phyloP scores from a whole-genome alignment of 768 basidiomycete species.

The Psilocybe azurescens region DNA sequence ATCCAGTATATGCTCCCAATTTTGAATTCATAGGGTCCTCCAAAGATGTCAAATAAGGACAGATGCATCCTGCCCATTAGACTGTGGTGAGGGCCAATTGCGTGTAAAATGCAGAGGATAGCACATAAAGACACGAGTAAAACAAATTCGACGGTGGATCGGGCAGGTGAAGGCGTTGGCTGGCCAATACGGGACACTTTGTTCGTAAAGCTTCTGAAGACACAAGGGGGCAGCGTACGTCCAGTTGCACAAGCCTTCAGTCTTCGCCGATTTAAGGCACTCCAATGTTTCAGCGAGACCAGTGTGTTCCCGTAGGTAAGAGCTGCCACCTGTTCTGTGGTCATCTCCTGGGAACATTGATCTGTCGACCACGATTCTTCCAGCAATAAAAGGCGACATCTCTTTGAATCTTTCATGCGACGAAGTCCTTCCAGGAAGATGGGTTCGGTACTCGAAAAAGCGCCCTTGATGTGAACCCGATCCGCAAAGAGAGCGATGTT shows the following conservation, averaged over 20 bases:
- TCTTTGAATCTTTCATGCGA: background rate
- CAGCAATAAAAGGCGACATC: constrained; percentile 7
- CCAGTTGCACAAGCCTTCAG: constrained; percentile 6
- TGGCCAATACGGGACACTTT: background rate
- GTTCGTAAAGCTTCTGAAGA: background rate
- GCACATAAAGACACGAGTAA: background rate
- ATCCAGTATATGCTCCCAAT: background rate
- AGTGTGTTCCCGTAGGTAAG: constrained; percentile 14
- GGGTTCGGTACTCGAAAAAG: background rate
- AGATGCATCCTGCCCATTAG: background rate
- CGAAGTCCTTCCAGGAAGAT: constrained; percentile 7
- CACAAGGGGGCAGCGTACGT: background rate
- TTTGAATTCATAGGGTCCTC: background rate
- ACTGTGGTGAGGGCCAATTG: background rate
- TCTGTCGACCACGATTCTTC: background rate
- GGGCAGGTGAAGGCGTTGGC: background rate
- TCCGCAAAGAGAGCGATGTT: constrained; percentile 9
- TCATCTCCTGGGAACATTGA: background rate
- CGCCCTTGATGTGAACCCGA: constrained; percentile 17
- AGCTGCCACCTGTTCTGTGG: background rate
- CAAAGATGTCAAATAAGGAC: background rate
- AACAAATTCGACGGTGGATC: background rate
- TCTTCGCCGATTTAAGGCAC: background rate
- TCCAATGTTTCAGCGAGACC: constrained; percentile 16
- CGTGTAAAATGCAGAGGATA: background rate